Evolutionary conservation across 371 early-diverging fungal genomes (phyloP).

Genomic region (Rhizomucor miehei): DNA sequence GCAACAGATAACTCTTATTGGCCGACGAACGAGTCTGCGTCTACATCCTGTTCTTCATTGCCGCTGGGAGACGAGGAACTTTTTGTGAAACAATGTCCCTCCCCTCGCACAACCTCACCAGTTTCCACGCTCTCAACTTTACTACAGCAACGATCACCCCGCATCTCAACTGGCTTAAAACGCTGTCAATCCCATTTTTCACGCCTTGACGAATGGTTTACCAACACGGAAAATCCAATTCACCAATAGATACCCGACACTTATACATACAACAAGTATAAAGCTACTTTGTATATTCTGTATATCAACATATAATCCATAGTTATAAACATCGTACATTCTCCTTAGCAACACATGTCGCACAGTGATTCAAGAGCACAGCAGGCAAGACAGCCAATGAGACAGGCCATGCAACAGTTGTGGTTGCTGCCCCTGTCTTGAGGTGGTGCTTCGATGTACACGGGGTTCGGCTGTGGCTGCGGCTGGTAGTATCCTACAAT

Average conservation of each 20-base stretch:
- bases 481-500: slow-evolving; percentile 14
- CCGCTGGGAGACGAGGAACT: slow-evolving; percentile 3
- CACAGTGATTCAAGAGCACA: slow-evolving; percentile 17
- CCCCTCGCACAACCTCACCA: slow-evolving; percentile 1
- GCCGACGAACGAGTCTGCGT: not conserved
- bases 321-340: not conserved
- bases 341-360: slow-evolving; percentile 8
- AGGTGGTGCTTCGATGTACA: slow-evolving; percentile 10
- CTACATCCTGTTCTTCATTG: slow-evolving; percentile 7
- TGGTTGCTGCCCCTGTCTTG: slow-evolving; percentile 7
- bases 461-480: slow-evolving; percentile 14
- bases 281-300: not conserved
- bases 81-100: slow-evolving; percentile 8
- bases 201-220: slow-evolving; percentile 12
- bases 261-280: not conserved
- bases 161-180: slow-evolving; percentile 4
- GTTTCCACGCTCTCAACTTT: slow-evolving; percentile 14
- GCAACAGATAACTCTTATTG: slow-evolving; percentile 1
- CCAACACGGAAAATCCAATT: slow-evolving; percentile 1
- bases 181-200: slow-evolving; percentile 11
- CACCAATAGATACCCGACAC: not conserved
- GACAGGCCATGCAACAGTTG: slow-evolving; percentile 17
- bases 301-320: not conserved
- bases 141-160: slow-evolving; percentile 8
- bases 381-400: slow-evolving; percentile 16